These are phyloP conservation scores for Aspergillus puulaauensis DNA, from an alignment of 2,329 filamentous ascomycete species.

Conservation along the genomic window DNA sequence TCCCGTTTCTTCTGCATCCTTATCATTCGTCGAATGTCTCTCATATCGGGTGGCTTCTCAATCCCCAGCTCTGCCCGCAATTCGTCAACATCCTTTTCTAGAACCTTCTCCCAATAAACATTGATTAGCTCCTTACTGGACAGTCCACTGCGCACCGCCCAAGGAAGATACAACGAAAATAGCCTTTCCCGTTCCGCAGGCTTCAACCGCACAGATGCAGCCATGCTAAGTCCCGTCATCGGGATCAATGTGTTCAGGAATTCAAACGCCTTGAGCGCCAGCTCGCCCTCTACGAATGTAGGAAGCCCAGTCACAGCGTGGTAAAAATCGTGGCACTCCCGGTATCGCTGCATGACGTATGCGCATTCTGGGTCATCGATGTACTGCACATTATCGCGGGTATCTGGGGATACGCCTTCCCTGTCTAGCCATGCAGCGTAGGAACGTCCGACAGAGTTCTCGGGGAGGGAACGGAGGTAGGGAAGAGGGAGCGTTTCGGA, in stretches of 20 bases:
- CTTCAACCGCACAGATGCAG: conserved; percentile 67
- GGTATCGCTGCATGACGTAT: conserved; percentile 97
- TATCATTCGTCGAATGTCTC: conserved; percentile 70
- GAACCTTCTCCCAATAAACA: conserved; percentile 95
- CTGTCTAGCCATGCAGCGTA: conserved; percentile 92
- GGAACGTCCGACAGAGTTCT: conserved; percentile 72
- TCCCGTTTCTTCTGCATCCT: conserved; percentile 67
- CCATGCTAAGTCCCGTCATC: conserved; percentile 87
- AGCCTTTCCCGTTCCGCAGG: conserved; percentile 66
- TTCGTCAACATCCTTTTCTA: conserved; percentile 78
- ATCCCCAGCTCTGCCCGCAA: conserved; percentile 75
- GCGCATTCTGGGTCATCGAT: conserved; percentile 95
- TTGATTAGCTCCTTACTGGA: conserved; percentile 81
- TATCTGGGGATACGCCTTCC: conserved; percentile 91
- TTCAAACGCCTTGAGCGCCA: conserved; percentile 97
- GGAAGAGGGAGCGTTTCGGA: conserved; percentile 68
- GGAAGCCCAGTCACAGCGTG: conserved; percentile 91
- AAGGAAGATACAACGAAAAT: conserved; percentile 68
- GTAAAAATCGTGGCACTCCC: conserved; percentile 97
- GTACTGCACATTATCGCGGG: conserved; percentile 76
- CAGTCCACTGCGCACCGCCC: conserved; percentile 83
- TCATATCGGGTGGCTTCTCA: conserved; percentile 83
- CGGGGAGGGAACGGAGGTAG: conserved; percentile 69
- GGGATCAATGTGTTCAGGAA: conserved; percentile 92
- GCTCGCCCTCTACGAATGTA: conserved; percentile 89